phyloP scores from a whole-genome alignment of 2,329 filamentous ascomycete genomes.

The Teratosphaeriaceae sp. region DNA sequence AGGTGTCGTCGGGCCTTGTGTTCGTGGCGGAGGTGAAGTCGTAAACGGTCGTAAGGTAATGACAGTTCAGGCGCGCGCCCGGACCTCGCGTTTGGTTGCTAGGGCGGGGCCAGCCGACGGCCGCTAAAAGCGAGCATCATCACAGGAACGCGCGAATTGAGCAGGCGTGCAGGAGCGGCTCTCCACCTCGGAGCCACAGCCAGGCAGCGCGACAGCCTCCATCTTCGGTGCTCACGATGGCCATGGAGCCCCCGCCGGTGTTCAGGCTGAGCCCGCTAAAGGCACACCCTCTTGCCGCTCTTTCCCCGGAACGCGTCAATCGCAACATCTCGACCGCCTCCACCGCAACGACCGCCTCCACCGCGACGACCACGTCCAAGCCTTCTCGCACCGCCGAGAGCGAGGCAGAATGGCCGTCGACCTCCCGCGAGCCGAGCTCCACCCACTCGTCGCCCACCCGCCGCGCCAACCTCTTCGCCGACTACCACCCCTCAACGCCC shows the following conservation, averaged over 20 bases:
- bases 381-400: constrained; percentile 28
- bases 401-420: constrained; percentile 7
- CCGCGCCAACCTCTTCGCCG: constrained; percentile 24
- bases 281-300: constrained; percentile 47
- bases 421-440: constrained; percentile 11
- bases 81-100: no score
- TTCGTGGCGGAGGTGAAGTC: no score
- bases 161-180: no score
- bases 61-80: no score
- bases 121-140: no score
- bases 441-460: constrained; percentile 29
- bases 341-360: constrained; percentile 26
- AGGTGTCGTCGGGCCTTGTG: no score
- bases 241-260: constrained; percentile 36
- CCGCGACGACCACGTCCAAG: constrained; percentile 35
- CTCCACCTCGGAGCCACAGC: no score
- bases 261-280: constrained; percentile 50
- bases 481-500: constrained; percentile 18
- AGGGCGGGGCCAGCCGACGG: no score
- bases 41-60: no score
- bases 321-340: constrained; percentile 19
- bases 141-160: no score
- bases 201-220: no score
- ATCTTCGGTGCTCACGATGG: no score
- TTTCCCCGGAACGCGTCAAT: constrained; percentile 60